Evolutionary conservation across 805 yeast genomes (phyloP).

Genomic region (Ogataea sp.): DNA sequence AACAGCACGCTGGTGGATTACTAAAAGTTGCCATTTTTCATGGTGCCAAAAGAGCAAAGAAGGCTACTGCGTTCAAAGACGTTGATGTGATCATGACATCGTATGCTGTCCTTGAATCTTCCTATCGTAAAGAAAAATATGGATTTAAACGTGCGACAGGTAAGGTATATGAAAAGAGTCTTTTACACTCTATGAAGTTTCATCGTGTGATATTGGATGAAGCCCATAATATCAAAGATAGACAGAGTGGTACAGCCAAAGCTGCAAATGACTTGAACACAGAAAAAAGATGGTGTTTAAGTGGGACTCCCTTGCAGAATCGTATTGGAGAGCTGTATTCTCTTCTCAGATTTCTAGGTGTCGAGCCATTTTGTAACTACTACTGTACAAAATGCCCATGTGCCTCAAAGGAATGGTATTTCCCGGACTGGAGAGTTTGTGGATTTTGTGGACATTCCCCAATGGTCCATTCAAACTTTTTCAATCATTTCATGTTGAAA

Average conservation of each 20-base stretch:
- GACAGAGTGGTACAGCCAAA: conserved; percentile 87
- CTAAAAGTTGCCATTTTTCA: conserved; percentile 70
- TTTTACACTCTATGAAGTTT: conserved; percentile 66
- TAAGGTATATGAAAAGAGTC: conserved; percentile 64
- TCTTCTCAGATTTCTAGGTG: conserved; percentile 71
- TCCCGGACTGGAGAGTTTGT: conserved; percentile 77
- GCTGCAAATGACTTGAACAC: conserved; percentile 76
- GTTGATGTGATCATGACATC: conserved; percentile 86
- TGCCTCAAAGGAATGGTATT: conserved; percentile 73
- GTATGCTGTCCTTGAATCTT: conserved; percentile 86
- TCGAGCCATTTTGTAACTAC: conserved; percentile 82
- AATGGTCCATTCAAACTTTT: conserved; percentile 91
- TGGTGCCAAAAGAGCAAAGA: conserved; percentile 70
- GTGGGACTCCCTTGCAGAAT: conserved; percentile 96
- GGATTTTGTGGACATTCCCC: conserved; percentile 84
- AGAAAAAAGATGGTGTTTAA: conserved; percentile 78
- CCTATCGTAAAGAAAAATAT: conserved; percentile 68
- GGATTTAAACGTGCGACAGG: conserved; percentile 77
- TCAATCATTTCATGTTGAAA: conserved; percentile 92
- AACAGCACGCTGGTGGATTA: conserved; percentile 66
- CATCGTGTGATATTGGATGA: conserved; percentile 89
- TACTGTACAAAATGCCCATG: conserved; percentile 94
- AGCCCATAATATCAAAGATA: conserved; percentile 95
- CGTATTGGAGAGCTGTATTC: conserved; percentile 96
- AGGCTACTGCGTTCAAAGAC: conserved; percentile 44